Conservation (phyloP, 2,329 filamentous ascomycete genomes). For the Falciphora oryzae region DNA sequence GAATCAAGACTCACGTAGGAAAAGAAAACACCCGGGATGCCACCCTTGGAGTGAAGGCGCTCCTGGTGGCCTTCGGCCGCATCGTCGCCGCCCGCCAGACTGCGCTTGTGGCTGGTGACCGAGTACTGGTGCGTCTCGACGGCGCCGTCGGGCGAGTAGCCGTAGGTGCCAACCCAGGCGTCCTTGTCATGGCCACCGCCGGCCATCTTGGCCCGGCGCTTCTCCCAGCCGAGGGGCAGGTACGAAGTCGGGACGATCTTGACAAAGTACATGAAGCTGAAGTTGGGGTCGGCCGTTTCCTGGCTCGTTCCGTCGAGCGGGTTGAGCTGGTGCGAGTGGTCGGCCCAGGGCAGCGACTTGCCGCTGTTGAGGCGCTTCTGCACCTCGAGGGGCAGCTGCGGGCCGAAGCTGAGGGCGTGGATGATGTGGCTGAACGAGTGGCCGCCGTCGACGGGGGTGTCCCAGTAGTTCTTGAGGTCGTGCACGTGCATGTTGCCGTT, state of each 20-base stretch:
- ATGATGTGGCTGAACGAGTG: slow-evolving; percentile 90
- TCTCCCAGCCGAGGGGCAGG: slow-evolving; percentile 83
- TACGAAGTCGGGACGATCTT: slow-evolving; percentile 98
- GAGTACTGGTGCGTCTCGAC: slow-evolving; percentile 98
- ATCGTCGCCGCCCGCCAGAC: slow-evolving; percentile 76
- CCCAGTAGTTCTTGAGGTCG: slow-evolving; percentile 93
- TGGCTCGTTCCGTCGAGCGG: slow-evolving; percentile 80
- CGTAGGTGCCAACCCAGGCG: slow-evolving; percentile 62
- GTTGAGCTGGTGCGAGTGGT: slow-evolving; percentile 72
- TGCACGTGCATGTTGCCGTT: slow-evolving; percentile 97
- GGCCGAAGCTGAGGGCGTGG: slow-evolving; percentile 87
- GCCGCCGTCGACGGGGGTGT: slow-evolving; percentile 57
- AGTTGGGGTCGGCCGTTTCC: slow-evolving; percentile 72
- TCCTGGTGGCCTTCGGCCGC: slow-evolving; percentile 85
- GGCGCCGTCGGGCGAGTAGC: slow-evolving; percentile 64
- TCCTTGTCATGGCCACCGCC: slow-evolving; percentile 38
- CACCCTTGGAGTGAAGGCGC: slow-evolving; percentile 79
- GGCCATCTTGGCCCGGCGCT: slow-evolving; percentile 31
- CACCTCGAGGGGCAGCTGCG: slow-evolving; percentile 73
- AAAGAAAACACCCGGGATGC: slow-evolving; percentile 97
- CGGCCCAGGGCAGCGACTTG: slow-evolving; percentile 63
- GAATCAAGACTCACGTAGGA: slow-evolving; percentile 67
- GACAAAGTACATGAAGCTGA: slow-evolving; percentile 98
- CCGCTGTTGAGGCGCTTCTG: slow-evolving; percentile 52
- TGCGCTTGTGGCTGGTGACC: slow-evolving; percentile 93